phyloP scores from a whole-genome alignment of 257 asterid species.

The Scutellaria barbata region DNA sequence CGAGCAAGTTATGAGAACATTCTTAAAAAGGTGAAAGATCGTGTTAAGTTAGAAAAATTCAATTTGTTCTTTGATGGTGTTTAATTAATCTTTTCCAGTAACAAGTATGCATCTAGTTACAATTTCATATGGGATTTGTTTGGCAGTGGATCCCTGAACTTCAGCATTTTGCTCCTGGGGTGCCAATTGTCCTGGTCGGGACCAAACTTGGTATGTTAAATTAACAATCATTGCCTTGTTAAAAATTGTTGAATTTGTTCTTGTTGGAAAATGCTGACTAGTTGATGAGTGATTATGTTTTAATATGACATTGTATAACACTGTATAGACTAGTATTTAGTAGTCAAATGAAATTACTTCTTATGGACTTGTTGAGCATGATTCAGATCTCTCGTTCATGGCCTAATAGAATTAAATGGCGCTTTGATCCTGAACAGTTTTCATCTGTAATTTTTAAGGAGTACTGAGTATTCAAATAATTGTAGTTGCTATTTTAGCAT shows the following conservation, averaged over 20 bases:
- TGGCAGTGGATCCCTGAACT: conserved; percentile 97
- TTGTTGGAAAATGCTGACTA: not conserved
- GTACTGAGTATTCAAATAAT: not conserved
- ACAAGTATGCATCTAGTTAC: not conserved
- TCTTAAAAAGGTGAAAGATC: conserved; percentile 68
- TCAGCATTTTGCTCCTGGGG: conserved; percentile 88
- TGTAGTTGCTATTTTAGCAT: not conserved
- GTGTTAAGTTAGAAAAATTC: not conserved
- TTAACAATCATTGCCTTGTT: not conserved
- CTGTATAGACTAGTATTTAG: no score
- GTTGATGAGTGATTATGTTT: not conserved
- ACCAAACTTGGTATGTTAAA: conserved; percentile 75
- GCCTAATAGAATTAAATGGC: no score
- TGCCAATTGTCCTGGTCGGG: conserved; percentile 82
- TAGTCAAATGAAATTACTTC: no score
- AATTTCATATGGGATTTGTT: conserved; percentile 36
- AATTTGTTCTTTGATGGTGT: not conserved
- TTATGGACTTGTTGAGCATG: no score
- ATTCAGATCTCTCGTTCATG: no score
- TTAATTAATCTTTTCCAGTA: not conserved
- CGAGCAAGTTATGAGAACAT: conserved; percentile 97
- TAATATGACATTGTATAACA: not conserved
- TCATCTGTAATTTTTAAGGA: no score
- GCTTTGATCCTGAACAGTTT: no score
- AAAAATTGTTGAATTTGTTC: not conserved